Percentiles rank a stretch among this genome's conserved stretches.
phyloP scores from a whole-genome alignment of 2,329 filamentous ascomycete genomes.

The Orbilia brochopaga region DNA sequence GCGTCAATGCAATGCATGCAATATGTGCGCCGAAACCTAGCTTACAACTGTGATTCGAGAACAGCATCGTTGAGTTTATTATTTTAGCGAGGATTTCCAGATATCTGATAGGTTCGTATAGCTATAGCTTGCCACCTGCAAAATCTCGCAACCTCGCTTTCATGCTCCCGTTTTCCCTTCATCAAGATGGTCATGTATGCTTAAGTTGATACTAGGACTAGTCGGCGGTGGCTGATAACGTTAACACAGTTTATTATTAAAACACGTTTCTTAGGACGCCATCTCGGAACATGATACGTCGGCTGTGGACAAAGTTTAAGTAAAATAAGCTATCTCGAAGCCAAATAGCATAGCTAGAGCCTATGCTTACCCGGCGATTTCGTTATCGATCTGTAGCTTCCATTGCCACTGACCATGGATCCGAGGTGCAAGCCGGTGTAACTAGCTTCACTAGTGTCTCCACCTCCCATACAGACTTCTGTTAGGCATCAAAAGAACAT shows the following conservation, averaged over 20 bases:
- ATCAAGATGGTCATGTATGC: neutral
- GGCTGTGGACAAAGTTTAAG: neutral
- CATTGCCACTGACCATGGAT: neutral
- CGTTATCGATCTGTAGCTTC: neutral
- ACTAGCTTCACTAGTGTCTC: neutral
- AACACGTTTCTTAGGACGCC: too few relatives aligned
- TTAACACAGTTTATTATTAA: neutral
- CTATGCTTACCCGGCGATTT: neutral
- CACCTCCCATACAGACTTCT: neutral
- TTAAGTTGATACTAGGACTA: too few relatives aligned
- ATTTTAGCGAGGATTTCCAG: neutral
- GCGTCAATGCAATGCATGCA: conserved; percentile 3
- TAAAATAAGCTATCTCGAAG: neutral
- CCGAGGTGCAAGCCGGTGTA: neutral
- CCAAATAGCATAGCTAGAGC: neutral
- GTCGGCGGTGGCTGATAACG: neutral
- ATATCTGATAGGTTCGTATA: neutral
- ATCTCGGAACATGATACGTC: conserved; percentile 1
- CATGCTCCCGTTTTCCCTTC: neutral
- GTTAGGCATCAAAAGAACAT: neutral
- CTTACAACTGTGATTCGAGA: neutral
- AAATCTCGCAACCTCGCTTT: neutral
- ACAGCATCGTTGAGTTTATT: neutral
- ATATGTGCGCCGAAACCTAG: neutral
- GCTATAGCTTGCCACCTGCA: neutral